Percentiles rank a stretch among this genome's conserved stretches.
These are phyloP conservation scores for Eimeria acervulina DNA, from an alignment of 169 alveolate genomes.

Conservation along the genomic window DNA sequence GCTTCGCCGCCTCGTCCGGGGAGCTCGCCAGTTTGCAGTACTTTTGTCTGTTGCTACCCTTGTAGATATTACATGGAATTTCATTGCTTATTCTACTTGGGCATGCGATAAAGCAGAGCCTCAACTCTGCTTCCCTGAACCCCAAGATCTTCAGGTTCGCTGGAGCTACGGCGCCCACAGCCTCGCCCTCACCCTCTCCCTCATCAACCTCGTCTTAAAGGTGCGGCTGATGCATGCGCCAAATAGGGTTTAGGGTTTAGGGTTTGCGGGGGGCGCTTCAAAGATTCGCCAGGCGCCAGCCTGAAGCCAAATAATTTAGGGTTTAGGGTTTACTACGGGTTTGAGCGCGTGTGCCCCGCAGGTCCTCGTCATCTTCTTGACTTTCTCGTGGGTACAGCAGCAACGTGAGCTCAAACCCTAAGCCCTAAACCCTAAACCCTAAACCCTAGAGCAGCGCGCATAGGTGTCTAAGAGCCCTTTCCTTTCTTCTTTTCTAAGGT, in stretches of 20 bases:
- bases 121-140: conserved; percentile 67
- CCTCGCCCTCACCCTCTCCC: conserved; percentile 71
- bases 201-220: conserved; percentile 73
- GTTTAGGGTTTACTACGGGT: conserved; percentile 19
- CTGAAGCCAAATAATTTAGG: not conserved
- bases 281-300: not conserved
- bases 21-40: conserved; percentile 63
- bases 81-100: conserved; percentile 77
- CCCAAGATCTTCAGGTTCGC: conserved; percentile 63
- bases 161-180: conserved; percentile 68
- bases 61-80: conserved; percentile 44
- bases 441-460: conserved; percentile 14
- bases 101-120: conserved; percentile 65
- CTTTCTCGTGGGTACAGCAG: conserved; percentile 79
- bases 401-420: conserved; percentile 72
- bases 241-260: not conserved
- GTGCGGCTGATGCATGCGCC: no score
- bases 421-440: conserved; percentile 60
- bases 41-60: conserved; percentile 53
- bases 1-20: conserved; percentile 31
- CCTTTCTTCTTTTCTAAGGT: not conserved
- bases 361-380: conserved; percentile 64
- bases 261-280: conserved; percentile 23
- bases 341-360: conserved; percentile 13
- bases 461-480: not conserved